These are phyloP conservation scores for Hanseniaspora meyeri DNA, from an alignment of 805 yeast species.

Conservation along the genomic window DNA sequence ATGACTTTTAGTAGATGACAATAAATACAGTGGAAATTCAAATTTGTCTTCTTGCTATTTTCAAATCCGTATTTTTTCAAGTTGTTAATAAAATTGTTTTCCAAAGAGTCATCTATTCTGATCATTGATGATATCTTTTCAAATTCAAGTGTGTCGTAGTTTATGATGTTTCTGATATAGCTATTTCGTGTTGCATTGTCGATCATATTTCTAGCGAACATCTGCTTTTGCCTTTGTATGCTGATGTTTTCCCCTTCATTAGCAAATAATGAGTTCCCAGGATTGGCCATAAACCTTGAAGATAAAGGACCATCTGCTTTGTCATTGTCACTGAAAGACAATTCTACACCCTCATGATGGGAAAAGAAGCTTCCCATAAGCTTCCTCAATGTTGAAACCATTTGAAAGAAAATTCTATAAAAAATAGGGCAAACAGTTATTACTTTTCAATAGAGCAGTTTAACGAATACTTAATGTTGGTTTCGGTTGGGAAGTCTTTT, in stretches of 20 bases:
- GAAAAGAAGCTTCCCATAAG: not conserved
- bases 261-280: not conserved
- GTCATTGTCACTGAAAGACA: not conserved
- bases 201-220: not conserved
- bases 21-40: conserved; percentile 5
- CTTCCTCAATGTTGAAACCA: not conserved
- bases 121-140: not conserved
- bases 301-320: not conserved
- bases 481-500: too few relatives aligned
- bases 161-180: not conserved
- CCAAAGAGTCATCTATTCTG: not conserved
- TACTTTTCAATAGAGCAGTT: too few relatives aligned
- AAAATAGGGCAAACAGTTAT: not conserved
- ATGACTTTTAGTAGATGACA: conserved; percentile 9
- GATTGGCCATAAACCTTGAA: not conserved
- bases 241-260: not conserved
- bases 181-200: not conserved
- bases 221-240: conserved; percentile 8
- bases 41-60: not conserved
- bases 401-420: not conserved
- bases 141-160: conserved; percentile 4
- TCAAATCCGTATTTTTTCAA: not conserved
- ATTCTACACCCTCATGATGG: not conserved
- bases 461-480: too few relatives aligned
- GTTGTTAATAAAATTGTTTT: not conserved